Evolutionary conservation across 1,139 yeast genomes (phyloP).

Genomic region (Yamadazyma triangularis): DNA sequence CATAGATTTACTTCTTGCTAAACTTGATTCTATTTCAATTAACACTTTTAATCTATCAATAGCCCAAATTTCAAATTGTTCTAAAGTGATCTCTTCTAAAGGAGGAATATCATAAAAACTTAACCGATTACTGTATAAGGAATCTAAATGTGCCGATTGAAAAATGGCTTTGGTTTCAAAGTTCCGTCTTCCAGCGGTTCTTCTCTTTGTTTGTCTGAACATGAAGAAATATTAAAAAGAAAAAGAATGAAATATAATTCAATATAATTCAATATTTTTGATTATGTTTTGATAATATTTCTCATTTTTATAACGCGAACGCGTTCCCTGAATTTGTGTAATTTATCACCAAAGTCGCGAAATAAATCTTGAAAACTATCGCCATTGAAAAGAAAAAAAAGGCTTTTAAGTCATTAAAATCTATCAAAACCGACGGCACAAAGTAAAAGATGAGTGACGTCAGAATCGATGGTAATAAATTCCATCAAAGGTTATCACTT

Average conservation of each 20-base stretch:
- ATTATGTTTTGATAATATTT: too few relatives aligned
- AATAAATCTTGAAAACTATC: too few relatives aligned
- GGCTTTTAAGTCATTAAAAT: too few relatives aligned
- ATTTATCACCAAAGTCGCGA: too few relatives aligned
- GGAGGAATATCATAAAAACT: constrained; percentile 77
- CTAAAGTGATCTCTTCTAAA: constrained; percentile 76
- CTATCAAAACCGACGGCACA: too few relatives aligned
- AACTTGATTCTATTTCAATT: constrained; percentile 76
- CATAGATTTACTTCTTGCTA: constrained; percentile 58
- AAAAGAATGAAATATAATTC: too few relatives aligned
- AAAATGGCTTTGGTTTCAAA: constrained; percentile 41
- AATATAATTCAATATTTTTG: too few relatives aligned
- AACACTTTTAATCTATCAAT: constrained; percentile 82
- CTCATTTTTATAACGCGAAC: too few relatives aligned
- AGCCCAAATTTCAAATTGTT: constrained; percentile 94
- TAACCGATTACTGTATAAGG: constrained; percentile 30
- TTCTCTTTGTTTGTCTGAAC: constrained; percentile 74
- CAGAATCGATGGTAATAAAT: constrained; percentile 33
- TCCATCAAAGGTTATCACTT: constrained; percentile 39
- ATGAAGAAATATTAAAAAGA: constrained; percentile 25
- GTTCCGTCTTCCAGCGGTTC: constrained; percentile 71
- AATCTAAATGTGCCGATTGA: constrained; percentile 27
- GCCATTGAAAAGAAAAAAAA: too few relatives aligned
- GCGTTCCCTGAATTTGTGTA: too few relatives aligned
- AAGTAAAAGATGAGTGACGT: constrained; percentile 25